Base-by-base conservation (phyloP, 1,284 basidiomycete species). In the Fomitopsis betulina region DNA sequence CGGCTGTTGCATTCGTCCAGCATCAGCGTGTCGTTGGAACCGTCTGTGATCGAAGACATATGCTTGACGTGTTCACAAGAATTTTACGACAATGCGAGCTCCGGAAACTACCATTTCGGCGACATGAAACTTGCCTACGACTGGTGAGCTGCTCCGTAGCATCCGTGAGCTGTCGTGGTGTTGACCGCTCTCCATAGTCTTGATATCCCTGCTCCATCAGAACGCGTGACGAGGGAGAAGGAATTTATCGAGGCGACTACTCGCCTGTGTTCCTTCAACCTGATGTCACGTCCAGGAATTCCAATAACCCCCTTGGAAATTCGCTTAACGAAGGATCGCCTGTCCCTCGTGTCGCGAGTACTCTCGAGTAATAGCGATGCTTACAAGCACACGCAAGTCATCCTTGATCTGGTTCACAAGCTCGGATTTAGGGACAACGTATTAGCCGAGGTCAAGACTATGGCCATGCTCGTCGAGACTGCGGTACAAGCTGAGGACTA, bases 111-210 rank as follows among this genome's bases (percentile, higher is more conserved):
- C 68, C 91, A 94, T 65, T 83, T 85, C 51, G 94, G 94, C 5
- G 93, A 96, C 55, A 97, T 98, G 94, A 96, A 94, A 72, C 77
- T 94, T 40, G 95, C 95, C 1, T 95, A 95, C 71, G 93, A 96
- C 59, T 96, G 94, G 95, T 96, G 70, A 69, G 82, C 69, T 38
- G 35, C 37, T 38, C 51, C 39, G 23, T 30, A 8, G 17, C 19
- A 21, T 32, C 17, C 3, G 3, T 37, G 32, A 33, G 13, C 19
- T 8, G 27, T 17, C 9, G 12, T 21, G 10, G 40, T 10, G 54
- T 42, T 57, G 59, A 50, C 10, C 38, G 19, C 61, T 53, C 65
- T 56, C 64, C 35, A 57, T 43, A 96, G 95, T 65, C 78, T 97
- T 55, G 76, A 85, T 45, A 90, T 96, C 3, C 85, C 90, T 0